These are phyloP conservation scores for Lepidium sativum DNA, from an alignment of 345 rosid genomes.

Conservation along the genomic window DNA sequence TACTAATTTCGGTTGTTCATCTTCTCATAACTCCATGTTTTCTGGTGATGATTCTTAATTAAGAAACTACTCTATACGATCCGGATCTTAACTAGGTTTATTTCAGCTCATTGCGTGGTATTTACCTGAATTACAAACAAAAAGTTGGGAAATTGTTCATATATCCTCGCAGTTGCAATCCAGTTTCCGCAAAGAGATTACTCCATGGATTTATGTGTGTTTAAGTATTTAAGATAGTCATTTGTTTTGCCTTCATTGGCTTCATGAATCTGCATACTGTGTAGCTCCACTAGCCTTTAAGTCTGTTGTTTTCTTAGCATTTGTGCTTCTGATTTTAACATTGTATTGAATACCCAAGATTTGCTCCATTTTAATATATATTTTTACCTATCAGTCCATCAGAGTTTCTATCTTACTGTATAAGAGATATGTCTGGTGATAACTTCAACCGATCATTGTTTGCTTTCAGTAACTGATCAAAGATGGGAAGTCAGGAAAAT, in stretches of 20 bases:
- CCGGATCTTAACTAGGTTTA: not conserved
- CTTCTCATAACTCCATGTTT: not conserved
- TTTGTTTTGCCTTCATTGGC: not conserved
- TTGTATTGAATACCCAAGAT: not conserved
- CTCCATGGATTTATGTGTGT: not conserved
- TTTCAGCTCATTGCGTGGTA: not conserved
- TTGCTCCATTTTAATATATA: not conserved
- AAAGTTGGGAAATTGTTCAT: not conserved
- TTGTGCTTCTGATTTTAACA: not conserved
- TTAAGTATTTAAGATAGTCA: not conserved
- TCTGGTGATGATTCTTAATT: not conserved
- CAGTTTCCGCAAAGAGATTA: not conserved
- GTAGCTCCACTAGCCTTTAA: not conserved
- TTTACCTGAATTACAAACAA: not conserved
- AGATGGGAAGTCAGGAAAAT: constrained; percentile 43
- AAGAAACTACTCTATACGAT: not conserved
- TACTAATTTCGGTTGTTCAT: no score
- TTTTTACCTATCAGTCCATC: not conserved
- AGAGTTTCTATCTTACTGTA: not conserved
- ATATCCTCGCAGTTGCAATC: not conserved
- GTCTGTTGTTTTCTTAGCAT: not conserved
- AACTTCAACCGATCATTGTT: not conserved
- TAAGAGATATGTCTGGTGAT: not conserved
- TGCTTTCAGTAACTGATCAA: constrained; percentile 7
- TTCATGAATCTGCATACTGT: not conserved